Conservation (phyloP, 495 filamentous ascomycete species). For the Pyrenopolyporus hunteri region DNA sequence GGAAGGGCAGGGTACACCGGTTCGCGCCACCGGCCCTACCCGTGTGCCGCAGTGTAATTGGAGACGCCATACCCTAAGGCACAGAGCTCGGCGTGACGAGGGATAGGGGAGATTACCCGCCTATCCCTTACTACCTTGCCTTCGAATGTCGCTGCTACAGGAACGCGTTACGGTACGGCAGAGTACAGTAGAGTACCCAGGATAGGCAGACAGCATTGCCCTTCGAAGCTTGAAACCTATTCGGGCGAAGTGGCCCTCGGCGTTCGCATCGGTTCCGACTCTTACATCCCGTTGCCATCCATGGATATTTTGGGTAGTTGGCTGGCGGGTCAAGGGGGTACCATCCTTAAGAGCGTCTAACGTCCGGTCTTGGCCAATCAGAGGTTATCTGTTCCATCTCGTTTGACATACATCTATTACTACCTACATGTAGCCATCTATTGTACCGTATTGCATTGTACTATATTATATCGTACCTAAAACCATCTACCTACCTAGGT, state of each 20-base stretch:
- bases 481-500: no score
- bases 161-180: not conserved
- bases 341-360: constrained; percentile 8
- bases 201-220: no score
- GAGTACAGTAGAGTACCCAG: not conserved
- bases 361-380: constrained; percentile 17
- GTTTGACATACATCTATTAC: no score
- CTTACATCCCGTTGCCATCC: not conserved
- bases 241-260: constrained; percentile 25
- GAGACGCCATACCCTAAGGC: not conserved
- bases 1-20: not conserved
- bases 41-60: not conserved
- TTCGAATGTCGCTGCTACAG: not conserved
- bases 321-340: constrained; percentile 13
- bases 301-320: not conserved
- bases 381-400: constrained; percentile 8
- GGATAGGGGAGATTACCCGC: constrained; percentile 1
- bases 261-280: constrained; percentile 31
- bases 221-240: constrained; percentile 35
- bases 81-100: not conserved
- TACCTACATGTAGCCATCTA: no score
- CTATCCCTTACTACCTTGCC: no score
- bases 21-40: constrained; percentile 20
- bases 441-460: no score
- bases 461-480: no score